Base-by-base conservation (phyloP, 352 stramenopile species). In the Globisporangium cystogenes region DNA sequence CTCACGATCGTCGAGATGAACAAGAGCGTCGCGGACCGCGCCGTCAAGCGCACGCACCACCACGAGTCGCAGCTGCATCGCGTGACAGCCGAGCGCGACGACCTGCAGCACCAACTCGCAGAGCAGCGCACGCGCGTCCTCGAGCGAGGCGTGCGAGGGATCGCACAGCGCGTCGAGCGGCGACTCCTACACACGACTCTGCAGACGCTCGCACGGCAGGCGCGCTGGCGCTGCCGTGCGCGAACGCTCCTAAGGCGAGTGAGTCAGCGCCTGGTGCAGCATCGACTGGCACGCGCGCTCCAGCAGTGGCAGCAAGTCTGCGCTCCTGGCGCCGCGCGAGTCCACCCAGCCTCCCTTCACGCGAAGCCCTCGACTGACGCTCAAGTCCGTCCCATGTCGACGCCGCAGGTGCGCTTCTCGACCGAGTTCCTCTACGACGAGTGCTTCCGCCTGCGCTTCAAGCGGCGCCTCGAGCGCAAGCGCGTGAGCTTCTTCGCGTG, bases 1-100 rank as follows among this genome's bases (percentile, higher is more conserved):
- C 61, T 87, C 55, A 80, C 71, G 39, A 85, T 87, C 69, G 62
- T 87, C 48, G 69, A 81, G 56, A 63, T 87, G 62, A 87, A 87
- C 56, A 82, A 80, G 52, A 67, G 54, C 27, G 71, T 78, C 6
- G 69, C 73, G 1, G 62, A 82, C 55, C 61, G 65, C 39, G 71
- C 63, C 6, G 37, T 81, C 27, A 67, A 74, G 62, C 74, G 67
- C 24, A 72, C 57, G 31, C 68, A 75, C 55, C 63, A 14, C 1
- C 67, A 67, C 37, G 67, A 80, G 20, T 46, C 48, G 29, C 39
- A 67, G 33, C 50, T 76, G 26, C 71, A 66, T 53, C 51, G 48
- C 12, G 45, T 71, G 36, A 49, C 47, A 14, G 29, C 52, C 11
- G 67, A 80, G 51, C 49, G 62, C n/a, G 35, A 73, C 21, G 45